Percentiles rank a stretch among this genome's conserved stretches.
These are phyloP conservation scores for Cyberlindnera americana DNA, from an alignment of 805 yeast genomes.

Conservation along the genomic window DNA sequence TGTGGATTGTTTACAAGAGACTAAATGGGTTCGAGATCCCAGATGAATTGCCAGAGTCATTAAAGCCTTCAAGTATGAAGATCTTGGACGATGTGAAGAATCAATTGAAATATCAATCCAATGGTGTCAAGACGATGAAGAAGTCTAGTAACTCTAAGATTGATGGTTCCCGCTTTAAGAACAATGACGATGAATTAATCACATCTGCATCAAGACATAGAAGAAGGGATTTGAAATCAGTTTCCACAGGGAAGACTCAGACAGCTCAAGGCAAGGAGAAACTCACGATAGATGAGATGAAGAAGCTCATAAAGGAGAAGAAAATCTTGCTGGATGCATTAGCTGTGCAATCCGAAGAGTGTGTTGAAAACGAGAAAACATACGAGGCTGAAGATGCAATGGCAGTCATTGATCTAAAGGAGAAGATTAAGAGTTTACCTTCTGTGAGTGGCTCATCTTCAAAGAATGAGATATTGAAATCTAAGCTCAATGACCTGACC, in stretches of 20 bases:
- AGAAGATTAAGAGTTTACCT: slow-evolving; percentile 44
- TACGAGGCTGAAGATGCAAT: slow-evolving; percentile 43
- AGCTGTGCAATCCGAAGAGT: slow-evolving; percentile 30
- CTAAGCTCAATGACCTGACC: slow-evolving; percentile 27
- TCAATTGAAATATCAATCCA: slow-evolving; percentile 26
- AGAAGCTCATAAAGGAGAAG: slow-evolving; percentile 71
- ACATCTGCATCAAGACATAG: slow-evolving; percentile 26
- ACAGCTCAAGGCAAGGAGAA: slow-evolving; percentile 7
- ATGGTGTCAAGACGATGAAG: slow-evolving; percentile 17
- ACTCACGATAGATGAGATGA: slow-evolving; percentile 47
- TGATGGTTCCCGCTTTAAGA: slow-evolving; percentile 56
- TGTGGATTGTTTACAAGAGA: slow-evolving; percentile 91
- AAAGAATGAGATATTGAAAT: slow-evolving; percentile 34
- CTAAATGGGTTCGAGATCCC: slow-evolving; percentile 87
- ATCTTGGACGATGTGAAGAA: slow-evolving; percentile 74
- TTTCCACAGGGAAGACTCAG: not conserved
- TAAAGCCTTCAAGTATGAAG: slow-evolving; percentile 83
- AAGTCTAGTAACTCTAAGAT: slow-evolving; percentile 27
- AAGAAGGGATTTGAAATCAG: slow-evolving; percentile 20
- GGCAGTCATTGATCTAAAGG: slow-evolving; percentile 39
- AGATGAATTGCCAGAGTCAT: slow-evolving; percentile 75
- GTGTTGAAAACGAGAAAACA: slow-evolving; percentile 40
- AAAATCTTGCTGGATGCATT: slow-evolving; percentile 56
- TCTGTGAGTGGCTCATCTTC: slow-evolving; percentile 30
- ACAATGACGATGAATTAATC: slow-evolving; percentile 62